Percentiles rank a stretch among this genome's conserved stretches.
Conservation (phyloP, 352 stramenopile species). For the Globisporangium heterothallicum region DNA sequence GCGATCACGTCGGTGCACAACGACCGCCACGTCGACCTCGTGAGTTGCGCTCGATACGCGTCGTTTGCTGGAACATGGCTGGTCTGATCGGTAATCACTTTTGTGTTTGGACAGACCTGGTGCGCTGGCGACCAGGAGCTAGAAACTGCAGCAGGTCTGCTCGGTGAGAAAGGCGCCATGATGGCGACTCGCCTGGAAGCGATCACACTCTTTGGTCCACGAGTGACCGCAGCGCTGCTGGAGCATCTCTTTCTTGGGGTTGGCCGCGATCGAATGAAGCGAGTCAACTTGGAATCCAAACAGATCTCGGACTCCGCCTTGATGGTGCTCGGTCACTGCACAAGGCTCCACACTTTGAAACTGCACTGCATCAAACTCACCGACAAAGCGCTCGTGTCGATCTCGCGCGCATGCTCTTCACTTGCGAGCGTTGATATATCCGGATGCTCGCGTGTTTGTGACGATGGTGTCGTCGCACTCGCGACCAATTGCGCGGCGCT, state of each 20-base stretch:
- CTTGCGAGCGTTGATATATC: constrained; percentile 61
- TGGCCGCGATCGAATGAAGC: constrained; percentile 23
- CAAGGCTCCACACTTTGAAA: constrained; percentile 26
- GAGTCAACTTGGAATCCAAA: constrained; percentile 71
- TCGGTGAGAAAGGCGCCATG: constrained; percentile 14
- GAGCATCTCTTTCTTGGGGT: constrained; percentile 36
- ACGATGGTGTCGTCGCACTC: constrained; percentile 72
- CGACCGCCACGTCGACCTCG: constrained; percentile 47
- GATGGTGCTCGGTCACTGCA: constrained; percentile 29
- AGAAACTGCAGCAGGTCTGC: constrained; percentile 27
- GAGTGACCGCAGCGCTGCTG: constrained; percentile 42
- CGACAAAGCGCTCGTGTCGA: constrained; percentile 32
- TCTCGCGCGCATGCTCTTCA: constrained; percentile 29
- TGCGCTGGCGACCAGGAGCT: constrained; percentile 62
- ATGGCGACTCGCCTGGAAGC: constrained; percentile 32
- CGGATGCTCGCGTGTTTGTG: constrained; percentile 68
- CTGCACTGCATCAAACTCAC: constrained; percentile 80
- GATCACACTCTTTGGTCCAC: constrained; percentile 55
- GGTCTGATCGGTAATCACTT: no score
- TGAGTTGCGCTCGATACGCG: constrained; percentile 14
- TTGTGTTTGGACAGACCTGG: constrained; percentile 40
- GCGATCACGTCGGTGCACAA: constrained; percentile 50
- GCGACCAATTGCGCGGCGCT: constrained; percentile 43
- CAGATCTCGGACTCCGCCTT: constrained; percentile 50
- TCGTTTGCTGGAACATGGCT: no score